These are phyloP conservation scores for Diplodia corticola DNA, from an alignment of 2,329 filamentous ascomycete genomes.

Conservation along the genomic window DNA sequence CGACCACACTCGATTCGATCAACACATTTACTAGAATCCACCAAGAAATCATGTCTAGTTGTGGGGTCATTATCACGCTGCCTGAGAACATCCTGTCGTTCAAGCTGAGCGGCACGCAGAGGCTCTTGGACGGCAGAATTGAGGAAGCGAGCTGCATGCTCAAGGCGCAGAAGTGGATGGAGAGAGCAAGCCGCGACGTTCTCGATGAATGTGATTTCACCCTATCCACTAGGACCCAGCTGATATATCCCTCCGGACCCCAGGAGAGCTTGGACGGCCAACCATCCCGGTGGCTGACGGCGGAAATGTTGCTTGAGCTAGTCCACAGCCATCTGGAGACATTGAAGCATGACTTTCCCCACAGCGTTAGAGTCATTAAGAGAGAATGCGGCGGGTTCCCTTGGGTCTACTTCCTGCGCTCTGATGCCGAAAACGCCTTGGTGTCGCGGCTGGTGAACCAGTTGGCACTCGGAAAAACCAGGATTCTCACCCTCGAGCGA, in stretches of 20 bases:
- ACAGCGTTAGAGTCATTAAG: slow-evolving; percentile 53
- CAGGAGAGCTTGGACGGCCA: slow-evolving; percentile 44
- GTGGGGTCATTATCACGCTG: slow-evolving; percentile 59
- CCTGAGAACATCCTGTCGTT: slow-evolving; percentile 68
- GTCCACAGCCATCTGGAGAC: slow-evolving; percentile 30
- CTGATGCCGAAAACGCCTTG: slow-evolving; percentile 37
- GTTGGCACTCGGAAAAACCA: slow-evolving; percentile 35
- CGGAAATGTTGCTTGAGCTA: slow-evolving; percentile 39
- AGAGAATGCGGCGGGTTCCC: slow-evolving; percentile 50
- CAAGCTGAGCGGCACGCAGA: slow-evolving; percentile 61
- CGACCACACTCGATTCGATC: slow-evolving; percentile 36
- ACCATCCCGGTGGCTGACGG: slow-evolving; percentile 42
- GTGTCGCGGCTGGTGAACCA: slow-evolving; percentile 33
- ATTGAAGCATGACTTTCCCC: slow-evolving; percentile 44
- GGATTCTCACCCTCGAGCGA: slow-evolving; percentile 32
- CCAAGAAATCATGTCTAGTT: slow-evolving; percentile 41
- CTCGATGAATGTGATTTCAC: slow-evolving; percentile 61
- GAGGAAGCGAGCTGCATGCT: slow-evolving; percentile 52
- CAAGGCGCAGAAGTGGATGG: slow-evolving; percentile 53
- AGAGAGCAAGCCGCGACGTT: slow-evolving; percentile 56
- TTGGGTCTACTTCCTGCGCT: slow-evolving; percentile 56
- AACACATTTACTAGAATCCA: slow-evolving; percentile 43
- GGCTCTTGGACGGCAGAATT: slow-evolving; percentile 50
- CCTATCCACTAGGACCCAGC: slow-evolving; percentile 43
- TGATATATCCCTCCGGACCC: slow-evolving; percentile 47